Percentiles rank a stretch among this genome's conserved stretches.
Evolutionary conservation across 768 basidiomycete genomes (phyloP).

Genomic region (Lactarius sanguifluus): DNA sequence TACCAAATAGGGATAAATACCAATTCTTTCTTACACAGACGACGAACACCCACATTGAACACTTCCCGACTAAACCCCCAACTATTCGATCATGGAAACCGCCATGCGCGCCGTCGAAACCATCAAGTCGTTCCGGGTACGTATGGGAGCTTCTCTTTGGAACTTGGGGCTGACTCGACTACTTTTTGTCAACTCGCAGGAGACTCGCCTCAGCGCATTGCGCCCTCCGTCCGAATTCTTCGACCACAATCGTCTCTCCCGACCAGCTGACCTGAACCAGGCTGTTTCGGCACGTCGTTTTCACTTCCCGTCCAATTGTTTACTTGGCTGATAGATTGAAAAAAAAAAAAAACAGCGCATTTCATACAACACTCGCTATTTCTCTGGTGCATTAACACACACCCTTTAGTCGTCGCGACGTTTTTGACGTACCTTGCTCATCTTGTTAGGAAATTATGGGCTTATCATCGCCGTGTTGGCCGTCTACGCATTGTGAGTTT

Average conservation of each 20-base stretch:
- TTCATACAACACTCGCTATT: constrained; percentile 92
- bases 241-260: constrained; percentile 78
- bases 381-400: constrained; percentile 55
- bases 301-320: background rate
- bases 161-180: background rate
- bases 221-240: constrained; percentile 78
- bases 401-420: background rate
- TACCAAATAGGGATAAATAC: constrained; percentile 24
- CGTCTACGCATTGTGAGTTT: constrained; percentile 80
- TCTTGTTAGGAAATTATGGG: constrained; percentile 76
- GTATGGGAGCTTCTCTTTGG: constrained; percentile 31
- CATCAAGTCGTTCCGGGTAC: constrained; percentile 67
- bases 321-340: background rate
- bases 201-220: constrained; percentile 74
- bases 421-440: background rate
- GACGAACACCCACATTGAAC: background rate
- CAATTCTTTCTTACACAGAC: background rate
- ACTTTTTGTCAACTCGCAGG: constrained; percentile 43
- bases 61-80: background rate
- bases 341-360: constrained; percentile 64
- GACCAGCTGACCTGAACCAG: constrained; percentile 77
- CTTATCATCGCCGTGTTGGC: constrained; percentile 72
- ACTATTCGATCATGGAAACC: constrained; percentile 52
- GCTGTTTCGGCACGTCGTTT: constrained; percentile 64
- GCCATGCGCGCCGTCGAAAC: constrained; percentile 65